phyloP scores from a whole-genome alignment of 768 basidiomycete genomes.

The Termitomyces bulborhizus region DNA sequence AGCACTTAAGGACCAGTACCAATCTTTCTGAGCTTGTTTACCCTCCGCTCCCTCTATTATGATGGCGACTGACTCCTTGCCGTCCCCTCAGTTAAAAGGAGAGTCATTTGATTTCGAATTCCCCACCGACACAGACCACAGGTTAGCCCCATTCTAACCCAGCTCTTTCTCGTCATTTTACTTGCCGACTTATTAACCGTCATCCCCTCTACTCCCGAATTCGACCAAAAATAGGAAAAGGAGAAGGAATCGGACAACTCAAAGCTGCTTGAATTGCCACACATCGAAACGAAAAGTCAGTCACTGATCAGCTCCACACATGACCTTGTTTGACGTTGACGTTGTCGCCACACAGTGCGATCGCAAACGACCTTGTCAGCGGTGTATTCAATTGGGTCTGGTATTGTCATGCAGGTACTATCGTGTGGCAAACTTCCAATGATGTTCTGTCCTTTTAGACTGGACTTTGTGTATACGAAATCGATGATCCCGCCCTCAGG shows the following conservation, averaged over 20 bases:
- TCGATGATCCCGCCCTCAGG: conserved; percentile 84
- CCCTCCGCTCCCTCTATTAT: conserved; percentile 39
- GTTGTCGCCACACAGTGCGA: conserved; percentile 58
- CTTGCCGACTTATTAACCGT: conserved; percentile 45
- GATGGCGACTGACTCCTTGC: conserved; percentile 52
- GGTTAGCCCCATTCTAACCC: conserved; percentile 27
- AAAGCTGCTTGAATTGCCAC: conserved; percentile 87
- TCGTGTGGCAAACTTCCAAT: conserved; percentile 1
- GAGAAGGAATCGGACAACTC: conserved; percentile 87
- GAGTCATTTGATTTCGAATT: conserved; percentile 77
- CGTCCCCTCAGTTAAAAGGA: conserved; percentile 62
- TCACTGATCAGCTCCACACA: conserved; percentile 7
- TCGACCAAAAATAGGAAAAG: conserved; percentile 62
- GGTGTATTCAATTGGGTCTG: conserved; percentile 85
- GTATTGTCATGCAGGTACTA: conserved; percentile 31
- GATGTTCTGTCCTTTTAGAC: conserved; percentile 41
- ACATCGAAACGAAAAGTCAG: conserved; percentile 89
- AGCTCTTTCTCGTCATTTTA: conserved; percentile 21
- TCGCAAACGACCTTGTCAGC: conserved; percentile 83
- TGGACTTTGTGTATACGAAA: conserved; percentile 91
- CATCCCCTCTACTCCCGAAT: conserved; percentile 38
- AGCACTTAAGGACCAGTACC: conserved; percentile 43
- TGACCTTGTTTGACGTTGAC: conserved; percentile 7
- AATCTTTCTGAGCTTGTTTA: conserved; percentile 42
- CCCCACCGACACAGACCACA: conserved; percentile 64